Base-by-base conservation (phyloP, 192 early-diverging fungal genomes). In the Spizellomyces sp. region DNA sequence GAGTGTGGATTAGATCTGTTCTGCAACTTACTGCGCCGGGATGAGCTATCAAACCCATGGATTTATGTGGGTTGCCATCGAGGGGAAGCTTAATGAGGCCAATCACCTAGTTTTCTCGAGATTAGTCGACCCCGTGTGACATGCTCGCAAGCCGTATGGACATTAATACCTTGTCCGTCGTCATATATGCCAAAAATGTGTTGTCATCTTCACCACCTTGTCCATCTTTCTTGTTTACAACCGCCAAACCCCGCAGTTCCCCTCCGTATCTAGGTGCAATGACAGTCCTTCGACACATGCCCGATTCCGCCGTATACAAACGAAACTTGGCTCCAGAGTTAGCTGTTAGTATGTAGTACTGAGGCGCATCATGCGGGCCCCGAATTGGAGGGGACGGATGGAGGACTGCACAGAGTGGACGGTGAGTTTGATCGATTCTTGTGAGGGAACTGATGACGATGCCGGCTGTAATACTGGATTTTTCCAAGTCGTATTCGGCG, bases 241-340 rank as follows among this genome's bases (percentile, higher is more conserved):
- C 45, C 42, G 59, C 44, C 41, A 62, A 62, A 70, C 64, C 22
- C 44, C 48, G 54, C 9, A 73, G 17, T 19, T 41, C 55, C 4
- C 84, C 81, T 45, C 81, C 85, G 62, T 79, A 85, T 42, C 81
- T 82, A 6, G 87, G 87, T n/a, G 82, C 86, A 15, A 88, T 61
- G 3, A 70, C 74, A 2, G 87, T 88, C 45, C 81, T 78, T 21
- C 87, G 70, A 60, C 87, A 88, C 48, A 88, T 62, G 36, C 73
- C 68, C 0, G 85, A 83, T 17, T 68, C 69, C 8, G 71, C 67
- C 60, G 77, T 81, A 72, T 81, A 80, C 0, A 80, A 50, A 6
- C 70, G 54, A 60, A 84, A 77, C 57, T 86, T 86, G 64, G 57
- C 81, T 8, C 71, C 85, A 6, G 66, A 65, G 63, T 80, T 84